Conservation (phyloP, 306 rosid genomes). For the Fragaria vesca region DNA sequence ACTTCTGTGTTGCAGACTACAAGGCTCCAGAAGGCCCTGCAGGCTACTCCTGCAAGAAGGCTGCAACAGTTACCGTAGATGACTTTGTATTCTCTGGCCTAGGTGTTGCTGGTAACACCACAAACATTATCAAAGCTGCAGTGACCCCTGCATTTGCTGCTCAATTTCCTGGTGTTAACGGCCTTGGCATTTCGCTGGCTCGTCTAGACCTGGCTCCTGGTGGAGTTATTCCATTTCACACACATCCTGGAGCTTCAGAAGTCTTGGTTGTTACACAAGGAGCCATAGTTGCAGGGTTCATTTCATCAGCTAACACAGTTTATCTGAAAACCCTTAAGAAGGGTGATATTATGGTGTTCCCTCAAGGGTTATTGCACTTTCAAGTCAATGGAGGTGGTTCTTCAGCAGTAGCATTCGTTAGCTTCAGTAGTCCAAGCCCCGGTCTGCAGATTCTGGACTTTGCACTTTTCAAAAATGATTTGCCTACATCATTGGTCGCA, state of each 20-base stretch:
- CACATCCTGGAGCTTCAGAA: conserved; percentile 68
- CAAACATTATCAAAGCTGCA: conserved; percentile 57
- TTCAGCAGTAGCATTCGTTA: conserved; percentile 30
- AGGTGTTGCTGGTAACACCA: conserved; percentile 53
- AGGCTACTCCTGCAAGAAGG: conserved; percentile 64
- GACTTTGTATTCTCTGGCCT: conserved; percentile 61
- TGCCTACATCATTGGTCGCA: conserved; percentile 47
- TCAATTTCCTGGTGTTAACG: conserved; percentile 65
- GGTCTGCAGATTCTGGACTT: conserved; percentile 67
- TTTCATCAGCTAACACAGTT: conserved; percentile 48
- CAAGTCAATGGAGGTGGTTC: conserved; percentile 36
- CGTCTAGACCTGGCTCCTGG: conserved; percentile 54
- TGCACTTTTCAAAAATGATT: conserved; percentile 63
- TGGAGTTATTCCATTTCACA: conserved; percentile 70
- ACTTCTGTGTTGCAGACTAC: conserved; percentile 67
- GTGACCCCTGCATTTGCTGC: conserved; percentile 56
- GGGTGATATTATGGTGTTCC: conserved; percentile 69
- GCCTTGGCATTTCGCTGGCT: conserved; percentile 60
- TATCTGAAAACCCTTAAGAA: conserved; percentile 44
- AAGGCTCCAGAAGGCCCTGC: conserved; percentile 47
- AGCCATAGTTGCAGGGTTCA: conserved; percentile 47
- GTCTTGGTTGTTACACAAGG: conserved; percentile 42
- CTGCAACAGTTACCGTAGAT: conserved; percentile 36
- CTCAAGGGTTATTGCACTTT: conserved; percentile 73
- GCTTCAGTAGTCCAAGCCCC: conserved; percentile 64